phyloP scores from a whole-genome alignment of 2,329 filamentous ascomycete species.

The Cladobotryum protrusum region DNA sequence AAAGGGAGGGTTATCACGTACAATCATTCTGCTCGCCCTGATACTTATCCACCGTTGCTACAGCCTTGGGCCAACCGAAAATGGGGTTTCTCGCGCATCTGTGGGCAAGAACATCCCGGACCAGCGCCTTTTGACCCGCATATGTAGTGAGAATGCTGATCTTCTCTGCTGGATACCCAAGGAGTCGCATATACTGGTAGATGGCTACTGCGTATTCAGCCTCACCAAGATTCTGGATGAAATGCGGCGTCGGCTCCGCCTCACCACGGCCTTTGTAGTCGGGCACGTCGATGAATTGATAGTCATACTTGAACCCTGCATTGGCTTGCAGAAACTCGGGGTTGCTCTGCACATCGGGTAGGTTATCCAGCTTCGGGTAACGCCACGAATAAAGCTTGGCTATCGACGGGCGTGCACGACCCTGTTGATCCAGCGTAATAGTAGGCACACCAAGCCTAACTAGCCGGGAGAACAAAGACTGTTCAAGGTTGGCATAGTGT shows the following conservation, averaged over 20 bases:
- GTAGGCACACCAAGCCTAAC: slow-evolving; percentile 89
- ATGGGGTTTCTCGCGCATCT: slow-evolving; percentile 76
- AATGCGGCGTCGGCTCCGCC: slow-evolving; percentile 84
- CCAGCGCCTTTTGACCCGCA: slow-evolving; percentile 81
- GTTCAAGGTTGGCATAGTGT: slow-evolving; percentile 91
- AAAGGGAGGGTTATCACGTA: slow-evolving; percentile 43
- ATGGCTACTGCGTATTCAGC: slow-evolving; percentile 95
- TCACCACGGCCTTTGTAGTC: slow-evolving; percentile 91
- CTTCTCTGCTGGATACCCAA: slow-evolving; percentile 77
- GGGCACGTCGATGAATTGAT: slow-evolving; percentile 92
- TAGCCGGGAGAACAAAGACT: slow-evolving; percentile 87
- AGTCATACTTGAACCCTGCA: slow-evolving; percentile 86
- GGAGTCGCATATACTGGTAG: slow-evolving; percentile 93
- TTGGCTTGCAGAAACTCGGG: slow-evolving; percentile 77
- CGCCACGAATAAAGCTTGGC: slow-evolving; percentile 91
- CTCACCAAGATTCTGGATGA: slow-evolving; percentile 93
- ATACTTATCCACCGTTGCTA: slow-evolving; percentile 96
- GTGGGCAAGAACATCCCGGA: slow-evolving; percentile 78
- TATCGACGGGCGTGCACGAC: slow-evolving; percentile 79
- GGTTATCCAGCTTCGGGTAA: slow-evolving; percentile 71
- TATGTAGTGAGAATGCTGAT: slow-evolving; percentile 93
- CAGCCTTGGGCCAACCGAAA: slow-evolving; percentile 82
- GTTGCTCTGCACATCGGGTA: slow-evolving; percentile 64
- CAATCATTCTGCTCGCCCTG: slow-evolving; percentile 99
- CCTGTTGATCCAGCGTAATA: slow-evolving; percentile 87